A percentile compares a stretch with the other conserved stretches of the same genome.
These are phyloP conservation scores for Vitis cinerea DNA, from an alignment of 164 flowering plant species.

Conservation along the genomic window DNA sequence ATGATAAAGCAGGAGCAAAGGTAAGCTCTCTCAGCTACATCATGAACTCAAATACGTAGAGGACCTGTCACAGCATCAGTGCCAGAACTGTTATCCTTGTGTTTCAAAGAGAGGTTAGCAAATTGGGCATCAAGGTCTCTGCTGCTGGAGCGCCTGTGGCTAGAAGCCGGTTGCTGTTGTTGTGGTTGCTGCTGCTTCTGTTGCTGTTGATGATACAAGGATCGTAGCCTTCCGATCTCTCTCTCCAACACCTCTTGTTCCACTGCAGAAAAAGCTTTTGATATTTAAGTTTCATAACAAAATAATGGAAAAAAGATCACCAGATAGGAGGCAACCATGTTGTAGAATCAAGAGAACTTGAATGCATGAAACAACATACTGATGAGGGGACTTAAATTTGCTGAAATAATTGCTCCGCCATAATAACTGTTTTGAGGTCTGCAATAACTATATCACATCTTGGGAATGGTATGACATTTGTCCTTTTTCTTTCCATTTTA, in stretches of 20 bases:
- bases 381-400: too few species aligned
- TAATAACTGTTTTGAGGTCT: too few species aligned
- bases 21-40: background rate
- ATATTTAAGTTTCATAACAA: conserved; percentile 1
- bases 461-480: too few species aligned
- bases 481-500: too few species aligned
- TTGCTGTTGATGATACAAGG: conserved; percentile 57
- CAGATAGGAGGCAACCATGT: too few species aligned
- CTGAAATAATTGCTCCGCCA: too few species aligned
- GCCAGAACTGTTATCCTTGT: conserved; percentile 47
- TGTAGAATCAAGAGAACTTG: too few species aligned
- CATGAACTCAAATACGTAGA: conserved; percentile 40
- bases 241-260: conserved; percentile 95
- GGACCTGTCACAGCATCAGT: conserved; percentile 50
- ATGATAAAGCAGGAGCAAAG: background rate
- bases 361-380: too few species aligned
- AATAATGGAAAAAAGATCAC: background rate
- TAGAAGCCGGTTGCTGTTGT: conserved; percentile 41
- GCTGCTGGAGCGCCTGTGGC: conserved; percentile 66
- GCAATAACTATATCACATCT: too few species aligned
- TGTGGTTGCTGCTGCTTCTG: conserved; percentile 38
- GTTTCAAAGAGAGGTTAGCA: conserved; percentile 70
- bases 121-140: conserved; percentile 81
- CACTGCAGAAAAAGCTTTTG: conserved; percentile 42
- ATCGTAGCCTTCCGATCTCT: conserved; percentile 71